Base-by-base conservation (phyloP, 495 filamentous ascomycete species). In the Astrocystis sublimbata region DNA sequence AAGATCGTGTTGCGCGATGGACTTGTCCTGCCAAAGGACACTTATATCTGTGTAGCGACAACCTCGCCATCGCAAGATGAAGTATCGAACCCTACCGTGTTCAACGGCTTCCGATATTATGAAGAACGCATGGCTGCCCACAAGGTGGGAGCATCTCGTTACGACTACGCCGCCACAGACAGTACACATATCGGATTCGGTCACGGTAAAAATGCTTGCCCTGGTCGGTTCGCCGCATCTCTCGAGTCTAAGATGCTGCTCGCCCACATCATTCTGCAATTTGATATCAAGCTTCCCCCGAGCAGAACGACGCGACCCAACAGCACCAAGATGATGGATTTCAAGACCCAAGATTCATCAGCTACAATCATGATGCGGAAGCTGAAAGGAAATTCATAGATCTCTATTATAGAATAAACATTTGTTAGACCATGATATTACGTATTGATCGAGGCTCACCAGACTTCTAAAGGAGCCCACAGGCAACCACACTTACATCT, bases 161-260 rank as follows among this genome's bases (percentile, higher is more conserved):
- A 49, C 24, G 45, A 31, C 17, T 49, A 49, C 45, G 45, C 45
- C 17, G 12, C 45, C 7, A 49, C 45, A 15, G 46, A 19, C 46
- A 50, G 26, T 31, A 50, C 28, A 1, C 46, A 50, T 31, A 33
- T 50, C 15, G 46, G 46, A 0, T 31, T 50, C 19, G 28, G 46
- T 31, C 46, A 50, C 28, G 26, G 46, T 31, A 17, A 28, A n/a
- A 33, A 50, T 19, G 28, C 26, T 19, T 50, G 24, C 45, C 45
- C 23, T 28, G 24, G 23, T 3, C 24, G 24, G 23, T 47, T 30
- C n/a, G 43, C 43, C 13, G 43, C 43, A 19, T 46, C 43, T 12
- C 43, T 46, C 43, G 45, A 47, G 12, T 47, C 45, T 21, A 47
- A 47, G n/a, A 47, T 47, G 24, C 45, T 47, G 9, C 45, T 47